Evolutionary conservation across 768 basidiomycete species (phyloP), one percentile per base, ranked within the genome.

Genomic region (Trichaptum fuscoviolaceum): DNA sequence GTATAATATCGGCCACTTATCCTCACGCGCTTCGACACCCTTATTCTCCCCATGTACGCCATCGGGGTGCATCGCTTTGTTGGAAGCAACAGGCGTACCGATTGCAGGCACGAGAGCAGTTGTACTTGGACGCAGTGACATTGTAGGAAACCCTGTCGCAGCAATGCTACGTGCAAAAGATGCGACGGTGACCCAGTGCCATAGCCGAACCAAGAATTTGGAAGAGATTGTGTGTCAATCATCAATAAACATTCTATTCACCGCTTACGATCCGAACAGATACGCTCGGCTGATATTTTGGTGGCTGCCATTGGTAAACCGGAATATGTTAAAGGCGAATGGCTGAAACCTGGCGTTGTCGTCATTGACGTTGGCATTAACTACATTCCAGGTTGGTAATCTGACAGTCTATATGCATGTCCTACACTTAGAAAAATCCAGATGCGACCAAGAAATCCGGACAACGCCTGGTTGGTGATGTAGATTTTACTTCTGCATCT

Each of bases 281-380:
- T 98, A 68, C 89, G 85, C 77, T 82, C 80, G 66, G 95, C 96
- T 34, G 97, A 99, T 75, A 90, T 99, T 69, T 78, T 99, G 26
- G 88, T 99, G n/a, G 88, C 93, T 65, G 97, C 97, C n/a, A 96
- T 99, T 68, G 97, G 97, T 52, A 89, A 92, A 78, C 78, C 97
- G 25, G 88, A 95, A 73, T 93, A 90, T 66, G 87, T 99, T 70
- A 89, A 95, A 74, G 96, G 95, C 24, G 87, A 88, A 7, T 99
- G 97, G 97, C 78, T 99, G 68, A 99, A 99, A 78, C 89, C 90
- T 3, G 97, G 96, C 35, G 94, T 92, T 27, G 87, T 96, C 63
- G 93, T 99, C 64, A 95, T 99, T 69, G 97, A 99, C 73, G 97
- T 99, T 65, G 97, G 97, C 62, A 99, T 96, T 73, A 99, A 99